phyloP scores from a whole-genome alignment of 2,329 filamentous ascomycete genomes.

The Ramichloridium luteum region DNA sequence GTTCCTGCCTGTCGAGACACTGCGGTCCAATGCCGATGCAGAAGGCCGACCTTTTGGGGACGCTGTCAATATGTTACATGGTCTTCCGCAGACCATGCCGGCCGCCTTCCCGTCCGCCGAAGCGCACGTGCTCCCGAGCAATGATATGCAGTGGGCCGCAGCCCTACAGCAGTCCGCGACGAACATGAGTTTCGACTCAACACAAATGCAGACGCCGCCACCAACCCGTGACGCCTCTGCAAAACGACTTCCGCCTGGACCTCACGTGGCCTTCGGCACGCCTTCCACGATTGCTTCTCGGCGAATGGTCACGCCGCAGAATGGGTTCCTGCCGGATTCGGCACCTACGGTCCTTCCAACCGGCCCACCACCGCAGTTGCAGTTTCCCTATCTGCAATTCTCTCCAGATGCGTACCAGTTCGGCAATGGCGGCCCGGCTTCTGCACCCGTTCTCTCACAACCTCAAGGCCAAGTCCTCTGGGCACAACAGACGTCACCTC shows the following conservation, averaged over 20 bases:
- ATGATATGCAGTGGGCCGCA: conserved; percentile 2
- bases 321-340: no score
- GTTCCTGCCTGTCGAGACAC: conserved; percentile 16
- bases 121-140: conserved; percentile 1
- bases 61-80: conserved; percentile 6
- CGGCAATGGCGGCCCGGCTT: conserved; percentile 38
- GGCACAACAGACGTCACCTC: conserved; percentile 15
- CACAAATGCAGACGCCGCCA: conserved; percentile 49
- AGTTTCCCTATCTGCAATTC: conserved; percentile 43
- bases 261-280: conserved; percentile 31
- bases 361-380: no score
- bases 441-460: conserved; percentile 42
- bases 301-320: conserved; percentile 20
- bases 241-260: conserved; percentile 31
- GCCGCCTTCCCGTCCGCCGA: conserved; percentile 2
- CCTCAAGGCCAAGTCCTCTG: conserved; percentile 41
- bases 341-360: no score
- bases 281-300: conserved; percentile 25
- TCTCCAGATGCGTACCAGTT: conserved; percentile 47
- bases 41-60: conserved; percentile 12
- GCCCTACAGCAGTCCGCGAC: conserved; percentile 8
- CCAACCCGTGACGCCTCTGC: conserved; percentile 45
- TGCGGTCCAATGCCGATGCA: conserved; percentile 19
- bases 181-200: conserved; percentile 21
- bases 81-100: conserved; percentile 10